Base-by-base conservation (phyloP, 2,329 filamentous ascomycete species). In the Pseudonectria buxi region DNA sequence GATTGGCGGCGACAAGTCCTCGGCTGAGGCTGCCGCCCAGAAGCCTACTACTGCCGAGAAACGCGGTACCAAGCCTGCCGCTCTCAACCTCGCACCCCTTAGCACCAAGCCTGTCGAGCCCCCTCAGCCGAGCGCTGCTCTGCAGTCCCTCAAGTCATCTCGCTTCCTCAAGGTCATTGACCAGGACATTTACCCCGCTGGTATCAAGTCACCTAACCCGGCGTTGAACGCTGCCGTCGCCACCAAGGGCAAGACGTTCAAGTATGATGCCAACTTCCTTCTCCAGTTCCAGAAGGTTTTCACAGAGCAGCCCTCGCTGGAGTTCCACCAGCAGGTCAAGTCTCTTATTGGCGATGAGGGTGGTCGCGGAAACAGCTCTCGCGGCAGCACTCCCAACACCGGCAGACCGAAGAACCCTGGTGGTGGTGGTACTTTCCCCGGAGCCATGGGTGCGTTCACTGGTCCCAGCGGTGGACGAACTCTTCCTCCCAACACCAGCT, bases 201-300 rank as follows among this genome's bases (percentile, higher is more conserved):
- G 86, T 36, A 83, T 96, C 58, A 77, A 74, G 42, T 95, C 89
- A 16, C 92, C 92, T 7, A 96, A 95, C 64, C 87, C 90, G 10
- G 86, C 90, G 3, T 68, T 95, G 46, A 98, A 96, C 61, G 70
- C 76, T 27, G 83, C 83, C 12, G 83, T 86, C 18, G 72, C 77
- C 24, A 86, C 83, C 62, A 90, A 89, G 67, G 79, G 78, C 41
- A 83, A 80, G 61, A 82, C 79, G 28, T 94, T 94, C 70, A 89
- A 94, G 61, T 98, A 98, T 63, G 88, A 96, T 65, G 86, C 89
- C 54, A 82, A 83, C 52, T 98, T 98, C 71, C 69, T 98, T 65
- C 73, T 98, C 22, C 92, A 98, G 58, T 98, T 98, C 73, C 86
- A 95, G 67, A 78, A 78, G 51, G 87, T 95, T 14, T 98, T 95